Base-by-base conservation (phyloP, 371 early-diverging fungal genomes). In the Mortierella sp. region DNA sequence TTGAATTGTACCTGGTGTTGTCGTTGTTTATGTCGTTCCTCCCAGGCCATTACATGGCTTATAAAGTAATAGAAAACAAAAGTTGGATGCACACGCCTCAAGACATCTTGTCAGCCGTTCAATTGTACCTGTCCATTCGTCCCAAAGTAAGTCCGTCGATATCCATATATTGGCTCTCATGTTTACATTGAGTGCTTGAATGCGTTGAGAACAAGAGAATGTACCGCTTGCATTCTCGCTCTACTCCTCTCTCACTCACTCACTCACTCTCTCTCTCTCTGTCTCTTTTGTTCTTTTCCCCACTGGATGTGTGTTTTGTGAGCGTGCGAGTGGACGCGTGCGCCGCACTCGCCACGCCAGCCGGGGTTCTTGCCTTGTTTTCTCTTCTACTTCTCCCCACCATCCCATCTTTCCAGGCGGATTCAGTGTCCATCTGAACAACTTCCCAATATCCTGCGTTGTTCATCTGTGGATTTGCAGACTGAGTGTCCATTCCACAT, bases 81-180 rank as follows among this genome's bases (percentile, higher is more conserved):
- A 68, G 68, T 19, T 21, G 24, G 9, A 24, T 42, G 68, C 68
- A 68, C 38, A 65, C 11, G 21, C 68, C 68, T 68, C 44, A 63
- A 34, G 13, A 42, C 42, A 68, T 68, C 42, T 38, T 0, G 21
- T 10, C 34, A 68, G 38, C 38, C 68, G 68, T 68, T 24, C 68
- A 21, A 38, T 24, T 16, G 2, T 19, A 63, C 31, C 14, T 14
- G 11, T 28, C 63, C 63, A 63, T 7, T 34, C 65, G 65, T 21
- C 38, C 38, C 65, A 65, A 65, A 38, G 65, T 65, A 38, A 65
- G 38, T 21, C 19, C 21, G 21, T 38, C 38, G 10, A 42, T 24
- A 24, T 68, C 68, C 68, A 68, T 21, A 24, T 42, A 24, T 68
- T 68, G 68, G 68, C 68, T 68, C 68, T 68, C 68, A 34, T 68